These are phyloP conservation scores for Limonium bicolor DNA, from an alignment of 148 eudicot genomes.

Conservation along the genomic window DNA sequence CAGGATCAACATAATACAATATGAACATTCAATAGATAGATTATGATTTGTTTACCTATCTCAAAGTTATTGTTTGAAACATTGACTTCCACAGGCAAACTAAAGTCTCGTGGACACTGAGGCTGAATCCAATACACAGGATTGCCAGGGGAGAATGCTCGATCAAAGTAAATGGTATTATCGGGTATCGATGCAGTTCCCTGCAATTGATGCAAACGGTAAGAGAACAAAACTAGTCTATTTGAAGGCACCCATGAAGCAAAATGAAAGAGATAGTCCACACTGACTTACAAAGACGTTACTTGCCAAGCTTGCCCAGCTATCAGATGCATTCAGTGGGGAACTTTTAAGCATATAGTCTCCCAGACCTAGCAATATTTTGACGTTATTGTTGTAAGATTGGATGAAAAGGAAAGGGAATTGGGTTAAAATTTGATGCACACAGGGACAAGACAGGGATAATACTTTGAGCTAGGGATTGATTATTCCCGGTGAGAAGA, in stretches of 20 bases:
- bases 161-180: slow-evolving; percentile 36
- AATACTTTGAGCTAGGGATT: slow-evolving; percentile 51
- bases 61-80: slow-evolving; percentile 3
- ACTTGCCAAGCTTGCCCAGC: slow-evolving; percentile 30
- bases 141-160: slow-evolving; percentile 38
- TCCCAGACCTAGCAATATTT: slow-evolving; percentile 32
- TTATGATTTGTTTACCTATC: background rate
- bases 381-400: background rate
- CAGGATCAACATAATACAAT: no score
- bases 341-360: slow-evolving; percentile 27
- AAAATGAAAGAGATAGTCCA: background rate
- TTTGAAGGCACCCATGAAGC: background rate
- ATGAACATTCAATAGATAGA: no score
- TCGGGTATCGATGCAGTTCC: slow-evolving; percentile 47
- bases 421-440: background rate
- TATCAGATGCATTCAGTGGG: slow-evolving; percentile 28
- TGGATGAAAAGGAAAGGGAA: background rate
- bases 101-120: slow-evolving; percentile 34
- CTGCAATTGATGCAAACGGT: slow-evolving; percentile 22
- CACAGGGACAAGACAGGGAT: background rate
- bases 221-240: background rate
- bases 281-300: slow-evolving; percentile 43
- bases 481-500: slow-evolving; percentile 61
- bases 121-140: slow-evolving; percentile 54
- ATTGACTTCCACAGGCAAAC: slow-evolving; percentile 28